Evolutionary conservation across 2,329 filamentous ascomycete species (phyloP).

Genomic region (Apiospora kogelbergensis): DNA sequence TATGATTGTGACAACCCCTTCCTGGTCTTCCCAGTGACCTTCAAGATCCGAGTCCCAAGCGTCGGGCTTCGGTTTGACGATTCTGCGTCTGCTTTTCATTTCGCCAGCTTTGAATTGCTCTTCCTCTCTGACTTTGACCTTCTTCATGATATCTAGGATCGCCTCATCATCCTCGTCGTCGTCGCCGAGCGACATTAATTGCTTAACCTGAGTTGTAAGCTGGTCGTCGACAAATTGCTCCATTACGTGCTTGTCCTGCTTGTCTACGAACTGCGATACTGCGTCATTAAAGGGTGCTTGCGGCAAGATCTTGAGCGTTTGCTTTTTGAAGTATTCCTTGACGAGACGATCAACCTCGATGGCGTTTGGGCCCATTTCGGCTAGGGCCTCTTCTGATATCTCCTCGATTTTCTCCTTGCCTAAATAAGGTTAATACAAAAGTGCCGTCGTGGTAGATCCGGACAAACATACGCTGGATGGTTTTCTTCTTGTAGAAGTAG

Average conservation of each 20-base stretch:
- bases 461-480: conserved; percentile 44
- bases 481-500: conserved; percentile 88
- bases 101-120: conserved; percentile 67
- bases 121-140: conserved; percentile 68
- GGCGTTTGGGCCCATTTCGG: conserved; percentile 67
- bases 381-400: conserved; percentile 62
- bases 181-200: conserved; percentile 66
- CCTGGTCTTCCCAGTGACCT: conserved; percentile 80
- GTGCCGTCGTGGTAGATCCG: background rate
- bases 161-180: conserved; percentile 69
- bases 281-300: conserved; percentile 93
- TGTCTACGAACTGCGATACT: conserved; percentile 88
- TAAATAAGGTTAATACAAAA: conserved; percentile 18
- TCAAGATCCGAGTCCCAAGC: conserved; percentile 89
- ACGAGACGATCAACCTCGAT: conserved; percentile 90
- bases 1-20: conserved; percentile 61
- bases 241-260: conserved; percentile 93
- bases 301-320: conserved; percentile 89
- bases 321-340: conserved; percentile 79
- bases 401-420: conserved; percentile 48
- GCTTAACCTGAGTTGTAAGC: conserved; percentile 67
- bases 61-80: conserved; percentile 73
- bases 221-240: conserved; percentile 75
- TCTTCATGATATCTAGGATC: conserved; percentile 72
- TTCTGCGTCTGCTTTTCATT: conserved; percentile 53